Base-by-base conservation (phyloP, 2,329 filamentous ascomycete genomes). In the Colletotrichum liriopes region DNA sequence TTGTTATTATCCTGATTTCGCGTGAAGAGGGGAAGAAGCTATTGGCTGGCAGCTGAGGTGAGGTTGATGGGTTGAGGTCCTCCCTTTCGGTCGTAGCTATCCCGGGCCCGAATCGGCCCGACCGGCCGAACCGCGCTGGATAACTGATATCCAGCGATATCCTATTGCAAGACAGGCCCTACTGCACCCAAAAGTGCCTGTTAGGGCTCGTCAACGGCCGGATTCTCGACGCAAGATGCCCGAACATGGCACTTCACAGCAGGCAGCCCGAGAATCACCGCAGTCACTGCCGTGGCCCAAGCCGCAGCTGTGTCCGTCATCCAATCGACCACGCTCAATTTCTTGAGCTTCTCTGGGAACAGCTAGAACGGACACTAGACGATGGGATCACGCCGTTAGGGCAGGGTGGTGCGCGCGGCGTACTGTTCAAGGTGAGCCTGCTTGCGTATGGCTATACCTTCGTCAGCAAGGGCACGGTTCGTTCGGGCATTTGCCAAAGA, bases 391-490 rank as follows among this genome's bases (percentile, higher is more conserved):
- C 71, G 1, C 74, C 62, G 12, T 67, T 85, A 0, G 71, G 75
- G 11, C 26, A 76, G n/a, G 68, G 76, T 37, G 81, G 84, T 6
- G 74, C 82, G 0, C 78, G 81, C 11, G 80, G 83, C 20, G 82
- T 80, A 5, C 75, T 86, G 7, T 86, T 87, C 73, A 77, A 79
- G 65, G 75, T 86, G 5, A 83, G 80, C 11, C 78, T 87, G 49
- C 74, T 81, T 32, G 76, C 71, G 2, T 81, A 85, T 72, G 80
- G 83, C 71, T 87, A 86, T 76, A 84, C 80, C 2, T 82, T 87
- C 56, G 77, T 83, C 37, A 77, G 79, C 61, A 87, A 87, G 74
- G 81, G 81, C 29, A 85, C 80, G 1, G 77, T 82, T 2, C 35
- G 77, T 82, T 2, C 35, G 20, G 29, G 77, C 71, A 23, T 83